Conservation (phyloP, 1,139 yeast genomes). For the Pichia sp. region DNA sequence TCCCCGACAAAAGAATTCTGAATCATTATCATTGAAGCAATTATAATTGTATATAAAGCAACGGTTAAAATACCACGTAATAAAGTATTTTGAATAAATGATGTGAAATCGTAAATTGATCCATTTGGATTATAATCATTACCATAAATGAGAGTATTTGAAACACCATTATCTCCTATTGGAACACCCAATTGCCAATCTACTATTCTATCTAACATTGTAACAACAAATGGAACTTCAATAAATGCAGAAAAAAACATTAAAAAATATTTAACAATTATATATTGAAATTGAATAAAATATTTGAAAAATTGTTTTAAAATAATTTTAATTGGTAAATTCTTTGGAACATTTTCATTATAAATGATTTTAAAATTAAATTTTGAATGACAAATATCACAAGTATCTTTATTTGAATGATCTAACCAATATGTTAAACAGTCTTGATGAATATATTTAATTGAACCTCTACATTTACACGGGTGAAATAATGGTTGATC, state of each 20-base stretch:
- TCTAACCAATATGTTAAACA: constrained; percentile 86
- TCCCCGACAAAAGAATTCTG: constrained; percentile 72
- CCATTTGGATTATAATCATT: constrained; percentile 1
- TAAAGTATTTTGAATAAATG: neutral
- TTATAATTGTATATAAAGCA: constrained; percentile 16
- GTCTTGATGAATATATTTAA: constrained; percentile 86
- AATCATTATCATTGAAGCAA: constrained; percentile 17
- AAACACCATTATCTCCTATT: constrained; percentile 4
- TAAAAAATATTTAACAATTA: constrained; percentile 6
- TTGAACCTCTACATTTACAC: constrained; percentile 90
- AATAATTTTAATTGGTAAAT: constrained; percentile 49
- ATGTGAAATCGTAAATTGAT: neutral
- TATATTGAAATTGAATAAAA: constrained; percentile 13
- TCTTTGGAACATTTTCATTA: constrained; percentile 62
- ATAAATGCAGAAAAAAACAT: constrained; percentile 5
- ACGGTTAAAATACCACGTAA: constrained; percentile 36
- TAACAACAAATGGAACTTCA: constrained; percentile 15
- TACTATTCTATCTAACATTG: constrained; percentile 12
- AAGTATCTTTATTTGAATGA: constrained; percentile 54
- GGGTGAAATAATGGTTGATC: constrained; percentile 85
- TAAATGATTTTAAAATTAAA: constrained; percentile 70
- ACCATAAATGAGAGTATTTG: neutral
- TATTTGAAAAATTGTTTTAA: constrained; percentile 33
- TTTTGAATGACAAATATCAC: constrained; percentile 85
- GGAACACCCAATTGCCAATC: constrained; percentile 18